These are phyloP conservation scores for Albugo laibachii DNA, from an alignment of 352 stramenopile genomes.

Conservation along the genomic window DNA sequence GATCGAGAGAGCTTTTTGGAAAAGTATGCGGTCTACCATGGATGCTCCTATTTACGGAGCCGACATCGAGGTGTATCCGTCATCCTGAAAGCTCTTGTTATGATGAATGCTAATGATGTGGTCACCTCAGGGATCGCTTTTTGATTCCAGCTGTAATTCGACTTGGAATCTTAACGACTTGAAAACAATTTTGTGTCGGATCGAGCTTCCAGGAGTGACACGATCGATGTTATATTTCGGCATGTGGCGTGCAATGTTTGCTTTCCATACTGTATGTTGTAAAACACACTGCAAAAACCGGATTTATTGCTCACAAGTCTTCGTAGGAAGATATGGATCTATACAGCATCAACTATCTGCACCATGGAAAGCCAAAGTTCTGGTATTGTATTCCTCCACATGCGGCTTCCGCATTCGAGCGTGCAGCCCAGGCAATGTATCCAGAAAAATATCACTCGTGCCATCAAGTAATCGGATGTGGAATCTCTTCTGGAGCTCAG, in stretches of 20 bases:
- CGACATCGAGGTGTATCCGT: constrained; percentile 55
- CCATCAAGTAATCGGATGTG: constrained; percentile 18
- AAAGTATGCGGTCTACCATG: constrained; percentile 62
- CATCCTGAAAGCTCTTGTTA: not conserved
- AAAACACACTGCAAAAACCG: not conserved
- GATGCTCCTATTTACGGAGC: constrained; percentile 79
- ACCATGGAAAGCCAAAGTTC: constrained; percentile 83
- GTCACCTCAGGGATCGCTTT: constrained; percentile 46
- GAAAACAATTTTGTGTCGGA: constrained; percentile 68
- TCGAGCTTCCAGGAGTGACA: constrained; percentile 73
- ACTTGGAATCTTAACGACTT: constrained; percentile 81
- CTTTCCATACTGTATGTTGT: constrained; percentile 65
- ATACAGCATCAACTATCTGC: constrained; percentile 88
- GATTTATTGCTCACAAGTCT: not conserved
- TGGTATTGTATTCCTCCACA: constrained; percentile 82
- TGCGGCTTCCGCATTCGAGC: constrained; percentile 58
- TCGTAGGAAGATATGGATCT: constrained; percentile 84
- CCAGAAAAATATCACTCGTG: constrained; percentile 71
- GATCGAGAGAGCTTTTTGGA: constrained; percentile 78
- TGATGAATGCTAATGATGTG: not conserved
- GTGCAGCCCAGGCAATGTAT: constrained; percentile 68
- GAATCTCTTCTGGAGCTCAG: not conserved
- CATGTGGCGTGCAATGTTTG: constrained; percentile 88
- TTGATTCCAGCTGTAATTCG: constrained; percentile 34
- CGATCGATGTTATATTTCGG: constrained; percentile 87